These are phyloP conservation scores for Annona squamosa DNA, from an alignment of 164 flowering plant genomes.

Conservation along the genomic window DNA sequence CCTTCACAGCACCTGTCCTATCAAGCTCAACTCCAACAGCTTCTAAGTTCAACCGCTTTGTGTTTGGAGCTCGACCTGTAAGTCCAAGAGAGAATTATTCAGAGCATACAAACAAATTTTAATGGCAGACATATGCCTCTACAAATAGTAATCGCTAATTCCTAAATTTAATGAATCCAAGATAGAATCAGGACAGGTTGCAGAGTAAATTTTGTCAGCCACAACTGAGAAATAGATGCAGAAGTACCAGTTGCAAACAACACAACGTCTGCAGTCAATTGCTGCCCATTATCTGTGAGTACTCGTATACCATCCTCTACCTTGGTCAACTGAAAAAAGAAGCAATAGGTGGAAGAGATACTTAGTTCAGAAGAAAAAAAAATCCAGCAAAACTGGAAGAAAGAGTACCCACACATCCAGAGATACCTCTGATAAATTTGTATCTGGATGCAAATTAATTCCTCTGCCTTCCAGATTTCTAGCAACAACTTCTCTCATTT, in stretches of 20 bases:
- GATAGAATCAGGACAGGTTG: not conserved
- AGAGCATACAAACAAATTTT: no score
- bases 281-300: conserved; percentile 76
- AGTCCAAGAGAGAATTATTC: conserved; percentile 5
- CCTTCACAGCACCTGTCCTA: conserved; percentile 74
- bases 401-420: not conserved
- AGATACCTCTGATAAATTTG: conserved; percentile 28
- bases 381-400: not conserved
- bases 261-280: conserved; percentile 77
- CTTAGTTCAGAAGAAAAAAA: not conserved
- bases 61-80: conserved; percentile 78
- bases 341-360: not conserved
- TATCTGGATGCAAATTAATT: conserved; percentile 64
- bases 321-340: conserved; percentile 51
- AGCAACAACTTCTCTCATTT: conserved; percentile 88
- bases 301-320: conserved; percentile 76
- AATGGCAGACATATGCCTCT: not conserved
- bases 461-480: conserved; percentile 90
- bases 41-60: conserved; percentile 82
- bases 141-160: not conserved
- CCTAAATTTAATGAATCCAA: not conserved
- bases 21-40: conserved; percentile 87
- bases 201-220: no score
- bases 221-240: not conserved
- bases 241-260: conserved; percentile 87